Percentiles rank a stretch among this genome's conserved stretches.
phyloP scores from a whole-genome alignment of 2,329 filamentous ascomycete genomes.

The Scedosporium boydii region DNA sequence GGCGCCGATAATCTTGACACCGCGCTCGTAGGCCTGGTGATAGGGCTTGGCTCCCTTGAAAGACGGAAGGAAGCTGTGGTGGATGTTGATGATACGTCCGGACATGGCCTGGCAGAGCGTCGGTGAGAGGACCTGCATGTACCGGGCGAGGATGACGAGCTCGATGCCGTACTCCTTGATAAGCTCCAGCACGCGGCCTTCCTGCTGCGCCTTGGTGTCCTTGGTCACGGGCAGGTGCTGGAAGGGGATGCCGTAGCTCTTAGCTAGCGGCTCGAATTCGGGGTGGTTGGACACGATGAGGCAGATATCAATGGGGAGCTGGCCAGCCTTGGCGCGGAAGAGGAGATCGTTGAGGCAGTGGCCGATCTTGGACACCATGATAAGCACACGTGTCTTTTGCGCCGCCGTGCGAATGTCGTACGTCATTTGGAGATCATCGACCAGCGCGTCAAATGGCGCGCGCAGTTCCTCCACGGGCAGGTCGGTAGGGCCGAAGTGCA shows the following conservation, averaged over 20 bases:
- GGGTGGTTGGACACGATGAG: conserved; percentile 76
- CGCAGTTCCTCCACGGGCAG: conserved; percentile 37
- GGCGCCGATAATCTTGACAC: conserved; percentile 82
- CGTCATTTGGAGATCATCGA: conserved; percentile 55
- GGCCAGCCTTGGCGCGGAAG: conserved; percentile 66
- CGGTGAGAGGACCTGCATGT: conserved; percentile 56
- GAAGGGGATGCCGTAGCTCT: conserved; percentile 69
- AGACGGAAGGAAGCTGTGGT: conserved; percentile 75
- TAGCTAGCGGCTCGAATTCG: conserved; percentile 59
- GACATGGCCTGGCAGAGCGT: conserved; percentile 64
- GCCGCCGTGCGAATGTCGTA: conserved; percentile 61
- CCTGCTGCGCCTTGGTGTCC: conserved; percentile 69
- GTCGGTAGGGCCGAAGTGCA: conserved; percentile 60
- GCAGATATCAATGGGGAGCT: conserved; percentile 66
- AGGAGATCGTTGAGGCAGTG: conserved; percentile 59
- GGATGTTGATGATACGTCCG: conserved; percentile 83
- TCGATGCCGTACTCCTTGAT: conserved; percentile 62
- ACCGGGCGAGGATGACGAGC: conserved; percentile 70
- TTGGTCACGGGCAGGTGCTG: conserved; percentile 70
- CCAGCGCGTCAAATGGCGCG: conserved; percentile 50
- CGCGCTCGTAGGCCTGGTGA: conserved; percentile 77
- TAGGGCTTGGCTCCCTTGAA: conserved; percentile 88
- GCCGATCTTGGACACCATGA: conserved; percentile 58
- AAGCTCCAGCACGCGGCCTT: conserved; percentile 60
- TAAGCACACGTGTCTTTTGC: conserved; percentile 65